Percentiles rank a stretch among this genome's conserved stretches.
Evolutionary conservation across 345 rosid genomes (phyloP).

Genomic region (Barbarea vulgaris): DNA sequence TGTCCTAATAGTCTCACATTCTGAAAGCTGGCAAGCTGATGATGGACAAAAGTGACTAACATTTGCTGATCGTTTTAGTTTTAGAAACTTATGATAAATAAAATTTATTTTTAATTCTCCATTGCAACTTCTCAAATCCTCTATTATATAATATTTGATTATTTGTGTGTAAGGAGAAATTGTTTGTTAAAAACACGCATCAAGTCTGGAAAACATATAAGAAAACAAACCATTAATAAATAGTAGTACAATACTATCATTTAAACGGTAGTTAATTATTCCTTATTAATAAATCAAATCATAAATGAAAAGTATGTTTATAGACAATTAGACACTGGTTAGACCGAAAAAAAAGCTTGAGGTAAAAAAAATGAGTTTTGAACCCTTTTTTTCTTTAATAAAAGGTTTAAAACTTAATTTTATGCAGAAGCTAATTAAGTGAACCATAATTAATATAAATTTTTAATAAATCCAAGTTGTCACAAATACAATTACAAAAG

Average conservation of each 20-base stretch:
- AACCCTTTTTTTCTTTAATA: too few relatives aligned
- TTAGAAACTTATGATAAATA: background rate
- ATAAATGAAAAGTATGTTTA: too few relatives aligned
- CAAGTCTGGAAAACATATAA: background rate
- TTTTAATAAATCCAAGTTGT: background rate
- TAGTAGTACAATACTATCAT: background rate
- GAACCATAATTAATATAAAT: background rate
- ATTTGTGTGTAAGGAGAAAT: background rate
- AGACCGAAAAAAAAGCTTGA: background rate
- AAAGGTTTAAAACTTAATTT: background rate
- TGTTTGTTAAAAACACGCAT: background rate
- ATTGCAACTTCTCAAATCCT: background rate
- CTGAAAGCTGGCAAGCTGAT: slow-evolving; percentile 29
- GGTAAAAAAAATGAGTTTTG: too few relatives aligned
- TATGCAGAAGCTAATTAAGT: background rate
- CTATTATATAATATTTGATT: background rate
- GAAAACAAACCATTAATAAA: background rate
- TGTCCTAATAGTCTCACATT: background rate
- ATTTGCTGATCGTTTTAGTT: background rate
- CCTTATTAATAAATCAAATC: background rate
- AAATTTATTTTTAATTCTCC: background rate
- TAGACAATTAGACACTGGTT: background rate
- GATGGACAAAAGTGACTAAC: background rate
- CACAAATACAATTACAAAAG: slow-evolving; percentile 11
- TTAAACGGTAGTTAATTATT: background rate